A percentile compares a stretch with the other conserved stretches of the same genome.
Evolutionary conservation across 2,329 filamentous ascomycete species (phyloP).

Genomic region (Didymella arachidicola): DNA sequence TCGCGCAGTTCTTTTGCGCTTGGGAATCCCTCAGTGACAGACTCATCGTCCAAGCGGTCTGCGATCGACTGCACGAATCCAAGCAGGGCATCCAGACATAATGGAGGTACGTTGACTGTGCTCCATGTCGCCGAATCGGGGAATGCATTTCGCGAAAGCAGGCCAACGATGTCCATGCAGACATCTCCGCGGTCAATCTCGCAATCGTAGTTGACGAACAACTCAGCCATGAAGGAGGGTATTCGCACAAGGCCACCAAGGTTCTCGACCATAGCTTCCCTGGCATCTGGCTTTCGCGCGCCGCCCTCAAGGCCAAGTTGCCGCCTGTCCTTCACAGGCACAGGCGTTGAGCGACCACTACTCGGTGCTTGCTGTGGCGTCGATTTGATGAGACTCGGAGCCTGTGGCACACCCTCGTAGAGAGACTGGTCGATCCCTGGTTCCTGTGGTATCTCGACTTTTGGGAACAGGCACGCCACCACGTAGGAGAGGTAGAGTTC

Average conservation of each 20-base stretch:
- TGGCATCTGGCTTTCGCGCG: slow-evolving; percentile 87
- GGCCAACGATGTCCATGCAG: slow-evolving; percentile 92
- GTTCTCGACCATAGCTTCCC: slow-evolving; percentile 98
- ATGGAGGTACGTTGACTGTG: slow-evolving; percentile 93
- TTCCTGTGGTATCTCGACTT: slow-evolving; percentile 92
- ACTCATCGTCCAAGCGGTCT: slow-evolving; percentile 78
- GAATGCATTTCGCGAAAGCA: slow-evolving; percentile 91
- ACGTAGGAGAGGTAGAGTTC: slow-evolving; percentile 95
- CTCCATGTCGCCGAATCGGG: slow-evolving; percentile 99
- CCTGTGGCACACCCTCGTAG: slow-evolving; percentile 91
- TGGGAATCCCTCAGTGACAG: slow-evolving; percentile 70
- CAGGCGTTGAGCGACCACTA: slow-evolving; percentile 87
- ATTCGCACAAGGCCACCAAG: slow-evolving; percentile 91
- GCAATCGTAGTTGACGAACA: slow-evolving; percentile 98
- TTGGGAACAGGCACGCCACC: slow-evolving; percentile 90
- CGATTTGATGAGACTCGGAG: slow-evolving; percentile 85
- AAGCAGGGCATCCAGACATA: slow-evolving; percentile 90
- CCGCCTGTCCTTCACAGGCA: slow-evolving; percentile 89
- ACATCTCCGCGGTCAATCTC: slow-evolving; percentile 89
- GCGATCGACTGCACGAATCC: slow-evolving; percentile 92
- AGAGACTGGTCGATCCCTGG: slow-evolving; percentile 87
- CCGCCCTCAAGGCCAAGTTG: slow-evolving; percentile 93
- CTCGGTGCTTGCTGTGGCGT: slow-evolving; percentile 68
- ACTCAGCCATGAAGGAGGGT: slow-evolving; percentile 90
- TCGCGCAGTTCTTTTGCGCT: slow-evolving; percentile 70